Evolutionary conservation across 768 basidiomycete species (phyloP).

Genomic region (Austroboletus festivus): DNA sequence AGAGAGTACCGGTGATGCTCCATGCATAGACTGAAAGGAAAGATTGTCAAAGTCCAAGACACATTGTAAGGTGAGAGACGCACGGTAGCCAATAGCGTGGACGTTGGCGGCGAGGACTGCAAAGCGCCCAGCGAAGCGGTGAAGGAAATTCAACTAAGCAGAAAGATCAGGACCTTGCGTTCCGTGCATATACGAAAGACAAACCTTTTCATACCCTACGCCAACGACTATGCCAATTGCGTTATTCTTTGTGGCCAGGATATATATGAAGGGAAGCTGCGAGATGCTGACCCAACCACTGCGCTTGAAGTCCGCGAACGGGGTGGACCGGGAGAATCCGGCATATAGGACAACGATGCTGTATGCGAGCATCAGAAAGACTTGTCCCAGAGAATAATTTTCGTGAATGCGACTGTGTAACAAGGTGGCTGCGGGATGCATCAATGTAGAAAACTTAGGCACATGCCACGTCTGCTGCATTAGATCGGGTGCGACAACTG

Average conservation of each 20-base stretch:
- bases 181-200: background rate
- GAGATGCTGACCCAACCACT: conserved; percentile 52
- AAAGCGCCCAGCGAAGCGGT: conserved; percentile 62
- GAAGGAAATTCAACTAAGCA: conserved; percentile 66
- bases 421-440: conserved; percentile 41
- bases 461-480: conserved; percentile 29
- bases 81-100: conserved; percentile 57
- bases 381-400: conserved; percentile 52
- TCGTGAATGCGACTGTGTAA: conserved; percentile 44
- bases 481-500: background rate
- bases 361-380: conserved; percentile 45
- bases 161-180: background rate
- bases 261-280: conserved; percentile 62
- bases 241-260: conserved; percentile 70
- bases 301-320: conserved; percentile 49
- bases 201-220: conserved; percentile 65
- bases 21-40: conserved; percentile 52
- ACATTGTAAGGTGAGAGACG: conserved; percentile 19
- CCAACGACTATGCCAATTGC: conserved; percentile 55
- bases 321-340: conserved; percentile 47
- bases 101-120: conserved; percentile 55
- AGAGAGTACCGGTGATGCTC: conserved; percentile 44
- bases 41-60: background rate
- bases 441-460: conserved; percentile 37
- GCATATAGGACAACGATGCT: conserved; percentile 42